A percentile compares a stretch with the other conserved stretches of the same genome.
These are phyloP conservation scores for Cinnamomum chago DNA, from an alignment of 164 flowering plant genomes.

Conservation along the genomic window DNA sequence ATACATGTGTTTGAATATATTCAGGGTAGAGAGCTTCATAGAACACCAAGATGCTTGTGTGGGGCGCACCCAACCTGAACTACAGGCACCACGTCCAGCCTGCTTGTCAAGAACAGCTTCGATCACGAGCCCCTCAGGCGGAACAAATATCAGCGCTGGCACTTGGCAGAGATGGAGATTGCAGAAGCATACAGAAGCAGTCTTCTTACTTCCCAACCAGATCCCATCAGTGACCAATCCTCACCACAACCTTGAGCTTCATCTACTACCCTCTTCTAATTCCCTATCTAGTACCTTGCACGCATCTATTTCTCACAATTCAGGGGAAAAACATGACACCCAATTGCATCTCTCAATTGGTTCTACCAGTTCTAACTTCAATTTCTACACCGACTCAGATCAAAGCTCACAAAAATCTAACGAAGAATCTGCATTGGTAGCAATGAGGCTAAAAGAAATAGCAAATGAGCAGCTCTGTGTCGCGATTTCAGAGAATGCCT, in stretches of 20 bases:
- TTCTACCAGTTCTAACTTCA: slow-evolving; percentile 55
- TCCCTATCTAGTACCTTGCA: background rate
- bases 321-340: slow-evolving; percentile 23
- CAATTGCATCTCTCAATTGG: slow-evolving; percentile 6
- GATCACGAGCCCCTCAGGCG: slow-evolving; percentile 77
- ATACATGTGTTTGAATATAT: background rate
- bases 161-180: slow-evolving; percentile 34
- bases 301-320: slow-evolving; percentile 19
- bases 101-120: slow-evolving; percentile 71
- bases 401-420: slow-evolving; percentile 1
- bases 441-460: slow-evolving; percentile 33
- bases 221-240: slow-evolving; percentile 3
- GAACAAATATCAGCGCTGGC: slow-evolving; percentile 51
- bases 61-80: slow-evolving; percentile 44
- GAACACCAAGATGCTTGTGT: slow-evolving; percentile 93
- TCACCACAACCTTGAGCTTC: slow-evolving; percentile 63
- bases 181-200: slow-evolving; percentile 5
- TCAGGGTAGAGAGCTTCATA: slow-evolving; percentile 91
- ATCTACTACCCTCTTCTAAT: slow-evolving; percentile 42
- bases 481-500: slow-evolving; percentile 66
- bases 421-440: slow-evolving; percentile 1
- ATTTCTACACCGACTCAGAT: slow-evolving; percentile 4
- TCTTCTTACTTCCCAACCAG: background rate
- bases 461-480: slow-evolving; percentile 52
- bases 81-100: slow-evolving; percentile 37